Evolutionary conservation across 768 basidiomycete species (phyloP).

Genomic region (Porphyrellus cyaneotinctus): DNA sequence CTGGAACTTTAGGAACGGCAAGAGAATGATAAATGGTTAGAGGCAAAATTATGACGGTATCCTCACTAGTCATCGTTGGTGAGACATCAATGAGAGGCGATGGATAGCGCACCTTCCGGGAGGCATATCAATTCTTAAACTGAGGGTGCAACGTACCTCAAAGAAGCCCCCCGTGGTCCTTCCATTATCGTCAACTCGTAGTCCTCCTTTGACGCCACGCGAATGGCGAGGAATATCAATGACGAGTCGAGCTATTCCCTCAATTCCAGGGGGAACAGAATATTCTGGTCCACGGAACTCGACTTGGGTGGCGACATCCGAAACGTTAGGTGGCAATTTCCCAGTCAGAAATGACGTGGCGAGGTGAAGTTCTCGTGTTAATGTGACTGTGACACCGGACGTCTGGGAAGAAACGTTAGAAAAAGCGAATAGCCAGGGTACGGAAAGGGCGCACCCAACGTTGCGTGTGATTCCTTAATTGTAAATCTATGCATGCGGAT

Average conservation of each 20-base stretch:
- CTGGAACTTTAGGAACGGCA: conserved; percentile 43
- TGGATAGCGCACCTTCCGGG: conserved; percentile 54
- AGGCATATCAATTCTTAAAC: conserved; percentile 59
- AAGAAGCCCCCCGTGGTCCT: conserved; percentile 53
- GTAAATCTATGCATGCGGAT: conserved; percentile 67
- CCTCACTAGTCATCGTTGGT: conserved; percentile 49
- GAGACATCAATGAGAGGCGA: conserved; percentile 5
- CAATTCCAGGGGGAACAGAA: conserved; percentile 64
- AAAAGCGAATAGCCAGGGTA: neutral
- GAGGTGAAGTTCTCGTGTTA: conserved; percentile 59
- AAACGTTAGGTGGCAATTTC: conserved; percentile 39
- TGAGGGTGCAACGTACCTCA: conserved; percentile 61
- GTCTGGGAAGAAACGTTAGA: conserved; percentile 45
- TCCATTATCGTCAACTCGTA: conserved; percentile 49
- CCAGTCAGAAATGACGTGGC: conserved; percentile 33
- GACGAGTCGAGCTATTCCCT: conserved; percentile 75
- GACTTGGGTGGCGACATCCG: conserved; percentile 64
- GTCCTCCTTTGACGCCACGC: conserved; percentile 60
- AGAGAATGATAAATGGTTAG: conserved; percentile 60
- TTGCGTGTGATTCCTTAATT: conserved; percentile 76
- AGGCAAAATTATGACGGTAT: conserved; percentile 61
- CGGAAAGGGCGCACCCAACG: conserved; percentile 56
- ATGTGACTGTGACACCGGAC: conserved; percentile 55
- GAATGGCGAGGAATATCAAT: conserved; percentile 73
- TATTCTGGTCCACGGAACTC: conserved; percentile 75